Evolutionary conservation across 352 stramenopile species (phyloP), one percentile per base, ranked within the genome.

Genomic region (Phytophthora sansomeana): DNA sequence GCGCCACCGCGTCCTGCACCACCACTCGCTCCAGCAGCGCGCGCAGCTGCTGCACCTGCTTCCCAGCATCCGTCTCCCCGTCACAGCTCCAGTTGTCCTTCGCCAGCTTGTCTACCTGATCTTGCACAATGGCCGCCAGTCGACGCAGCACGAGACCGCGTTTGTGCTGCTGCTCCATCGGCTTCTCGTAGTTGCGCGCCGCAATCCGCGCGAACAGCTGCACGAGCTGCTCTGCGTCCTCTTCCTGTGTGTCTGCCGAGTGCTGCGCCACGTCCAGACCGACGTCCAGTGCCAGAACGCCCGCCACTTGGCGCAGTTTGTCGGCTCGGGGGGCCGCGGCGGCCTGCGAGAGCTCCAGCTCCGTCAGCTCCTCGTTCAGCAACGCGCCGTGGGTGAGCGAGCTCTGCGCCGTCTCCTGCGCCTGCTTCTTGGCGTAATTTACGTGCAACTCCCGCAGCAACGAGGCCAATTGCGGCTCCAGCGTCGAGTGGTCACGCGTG

Each of bases 361-460:
- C 80, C 39, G 85, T 80, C 44, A 80, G 54, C 50, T 80, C 71
- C 50, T 91, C 80, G 43, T 77, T 89, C 32, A 91, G 58, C 59
- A 88, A 65, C 35, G 58, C 39, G 8, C 49, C 21, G 7, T 53
- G 46, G 35, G 26, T 30, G 6, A 46, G 21, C 6, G 43, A 6
- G 26, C 33, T 48, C 1, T 52, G 14, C 30, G 16, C 17, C 6
- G 46, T 7, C 19, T 54, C 43, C 7, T 48, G 0, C 29, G 64
- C 30, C 43, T 74, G 51, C 9, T 68, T 58, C 38, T 72, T 32
- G 19, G 65, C 28, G 42, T 75, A 67, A 1, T 67, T 48, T 16
- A 24, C 58, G 59, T 85, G 66, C 28, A 79, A 67, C 14, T 75
- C 66, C 5, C 69, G 63, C 46, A 91, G 58, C 44, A 80, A 58